Percentiles rank a stretch among this genome's conserved stretches.
Evolutionary conservation across 2,329 filamentous ascomycete species (phyloP).

Genomic region (Nectriaceae sp.): DNA sequence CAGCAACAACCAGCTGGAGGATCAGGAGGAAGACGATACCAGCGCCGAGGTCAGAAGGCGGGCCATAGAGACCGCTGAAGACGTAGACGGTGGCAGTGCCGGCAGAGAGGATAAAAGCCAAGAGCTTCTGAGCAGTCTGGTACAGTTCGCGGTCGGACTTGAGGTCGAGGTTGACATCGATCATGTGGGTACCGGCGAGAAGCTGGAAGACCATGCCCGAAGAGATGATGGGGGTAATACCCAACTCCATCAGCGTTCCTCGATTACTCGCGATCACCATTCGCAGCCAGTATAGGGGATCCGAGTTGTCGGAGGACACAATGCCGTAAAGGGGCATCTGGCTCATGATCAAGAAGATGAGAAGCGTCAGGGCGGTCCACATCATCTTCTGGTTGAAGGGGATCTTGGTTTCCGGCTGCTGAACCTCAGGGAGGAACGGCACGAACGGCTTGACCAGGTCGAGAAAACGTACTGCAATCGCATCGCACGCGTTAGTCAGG

Average conservation of each 20-base stretch:
- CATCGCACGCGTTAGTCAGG: slow-evolving; percentile 28
- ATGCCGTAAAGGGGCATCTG: slow-evolving; percentile 99
- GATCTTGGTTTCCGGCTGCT: slow-evolving; percentile 96
- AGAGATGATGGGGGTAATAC: slow-evolving; percentile 98
- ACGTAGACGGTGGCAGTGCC: slow-evolving; percentile 98
- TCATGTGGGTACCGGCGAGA: slow-evolving; percentile 97
- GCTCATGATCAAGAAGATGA: slow-evolving; percentile 99
- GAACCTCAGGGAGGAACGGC: slow-evolving; percentile 98
- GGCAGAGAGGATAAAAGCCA: slow-evolving; percentile 96
- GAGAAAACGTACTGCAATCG: slow-evolving; percentile 85
- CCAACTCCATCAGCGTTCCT: slow-evolving; percentile 93
- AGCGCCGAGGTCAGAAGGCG: slow-evolving; percentile 92
- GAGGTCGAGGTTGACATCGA: slow-evolving; percentile 99
- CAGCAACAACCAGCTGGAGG: slow-evolving; percentile 95
- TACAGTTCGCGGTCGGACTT: slow-evolving; percentile 99
- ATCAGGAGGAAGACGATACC: slow-evolving; percentile 98
- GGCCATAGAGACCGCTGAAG: slow-evolving; percentile 96
- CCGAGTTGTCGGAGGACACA: slow-evolving; percentile 96
- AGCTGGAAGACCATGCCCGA: slow-evolving; percentile 99
- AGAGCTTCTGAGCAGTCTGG: slow-evolving; percentile 99
- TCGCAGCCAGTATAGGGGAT: slow-evolving; percentile 98
- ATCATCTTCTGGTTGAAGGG: slow-evolving; percentile 98
- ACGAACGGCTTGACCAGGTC: slow-evolving; percentile 99
- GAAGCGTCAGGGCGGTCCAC: slow-evolving; percentile 90
- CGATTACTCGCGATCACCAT: slow-evolving; percentile 99